Evolutionary conservation across 2,329 filamentous ascomycete species (phyloP), one percentile per base, ranked within the genome.

Genomic region (Tetracladium maxilliforme): DNA sequence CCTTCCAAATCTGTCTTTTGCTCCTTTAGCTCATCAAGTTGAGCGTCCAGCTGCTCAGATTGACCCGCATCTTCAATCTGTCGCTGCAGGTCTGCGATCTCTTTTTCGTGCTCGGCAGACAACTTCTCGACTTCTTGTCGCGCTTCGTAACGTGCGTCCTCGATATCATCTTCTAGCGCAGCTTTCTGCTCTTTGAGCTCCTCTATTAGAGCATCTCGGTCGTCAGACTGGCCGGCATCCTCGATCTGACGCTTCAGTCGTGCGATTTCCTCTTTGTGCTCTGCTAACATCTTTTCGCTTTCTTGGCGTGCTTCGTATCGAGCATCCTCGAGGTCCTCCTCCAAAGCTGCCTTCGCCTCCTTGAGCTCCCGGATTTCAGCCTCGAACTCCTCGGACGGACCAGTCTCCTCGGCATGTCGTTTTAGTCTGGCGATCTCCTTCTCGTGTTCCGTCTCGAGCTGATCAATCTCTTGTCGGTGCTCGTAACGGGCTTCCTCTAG

Each of bases 391-490:
- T 82, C 75, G 21, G 79, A 68, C 9, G 87, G 45, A 7, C 82
- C 73, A 5, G 71, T 68, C 47, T 92, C 78, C 6, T 87, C 56
- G 38, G 92, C 80, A 18, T 68, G n/a, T n/a, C 68, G 9, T 92
- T 65, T 14, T 79, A 72, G 36, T 83, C 77, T 24, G 71, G 71
- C 3, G 90, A 50, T 34, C 75, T 72, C 22, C 35, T 72, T 62
- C 18, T 68, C 66, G 21, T 62, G 58, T 30, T 63, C 63, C 28
- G 60, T 56, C 33, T 68, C 63, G 20, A 64, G 61, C 10, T 61
- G 48, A 24, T 73, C 60, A 10, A 81, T 45, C 35, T 70, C 62
- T 11, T 58, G 58, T 24, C 66, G 66, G 10, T 82, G 53, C 17
- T 70, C 58, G 23, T 37, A 27, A 16, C 45, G 36, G 4, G 52